Conservation (phyloP, 352 stramenopile genomes). For the Phytophthora vignae region DNA sequence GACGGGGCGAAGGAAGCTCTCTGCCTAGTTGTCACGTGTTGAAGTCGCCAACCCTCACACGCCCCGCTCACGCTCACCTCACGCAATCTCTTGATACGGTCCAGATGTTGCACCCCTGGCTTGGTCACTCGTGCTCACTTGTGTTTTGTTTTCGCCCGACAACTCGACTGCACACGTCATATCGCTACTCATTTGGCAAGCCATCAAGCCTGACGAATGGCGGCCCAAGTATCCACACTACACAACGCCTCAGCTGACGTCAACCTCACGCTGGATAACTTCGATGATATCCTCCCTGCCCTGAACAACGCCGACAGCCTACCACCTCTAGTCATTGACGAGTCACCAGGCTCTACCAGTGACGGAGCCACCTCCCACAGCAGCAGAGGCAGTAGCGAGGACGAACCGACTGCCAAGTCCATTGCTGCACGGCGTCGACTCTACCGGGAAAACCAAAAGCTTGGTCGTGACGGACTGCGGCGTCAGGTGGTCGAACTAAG, state of each 20-base stretch:
- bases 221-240: not conserved
- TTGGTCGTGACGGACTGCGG: too few species aligned
- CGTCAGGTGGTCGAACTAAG: too few species aligned
- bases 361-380: not conserved
- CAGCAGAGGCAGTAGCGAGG: not conserved
- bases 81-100: too few species aligned
- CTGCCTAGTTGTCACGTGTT: too few species aligned
- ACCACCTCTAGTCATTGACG: not conserved
- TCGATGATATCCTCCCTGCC: not conserved
- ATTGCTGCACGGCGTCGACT: not conserved
- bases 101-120: not conserved
- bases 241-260: not conserved
- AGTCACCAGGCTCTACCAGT: not conserved
- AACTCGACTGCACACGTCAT: not conserved
- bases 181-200: not conserved
- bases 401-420: not conserved
- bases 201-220: not conserved
- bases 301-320: not conserved
- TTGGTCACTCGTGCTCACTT: not conserved
- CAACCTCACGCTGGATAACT: not conserved
- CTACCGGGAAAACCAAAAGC: too few species aligned
- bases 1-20: too few species aligned
- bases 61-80: too few species aligned
- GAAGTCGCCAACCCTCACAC: too few species aligned
- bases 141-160: not conserved